phyloP scores from a whole-genome alignment of 2,329 filamentous ascomycete genomes.

The Colletotrichum lini region DNA sequence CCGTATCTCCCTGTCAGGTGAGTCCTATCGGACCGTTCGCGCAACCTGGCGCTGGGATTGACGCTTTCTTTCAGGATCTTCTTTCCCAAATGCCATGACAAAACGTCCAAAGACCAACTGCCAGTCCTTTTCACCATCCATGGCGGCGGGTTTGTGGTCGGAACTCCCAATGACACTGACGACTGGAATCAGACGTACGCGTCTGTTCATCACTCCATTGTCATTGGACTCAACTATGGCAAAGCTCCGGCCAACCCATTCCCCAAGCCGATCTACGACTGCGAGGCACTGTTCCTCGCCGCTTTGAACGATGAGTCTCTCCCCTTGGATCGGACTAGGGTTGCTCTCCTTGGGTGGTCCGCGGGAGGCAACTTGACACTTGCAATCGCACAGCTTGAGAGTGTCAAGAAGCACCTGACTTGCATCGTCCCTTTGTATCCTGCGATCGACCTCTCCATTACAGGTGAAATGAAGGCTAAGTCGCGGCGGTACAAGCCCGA shows the following conservation, averaged over 20 bases:
- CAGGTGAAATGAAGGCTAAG: constrained; percentile 45
- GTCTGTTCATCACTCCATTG: constrained; percentile 55
- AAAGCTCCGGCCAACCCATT: constrained; percentile 62
- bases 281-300: constrained; percentile 58
- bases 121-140: constrained; percentile 66
- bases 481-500: constrained; percentile 47
- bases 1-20: constrained; percentile 41
- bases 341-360: constrained; percentile 64
- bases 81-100: constrained; percentile 54
- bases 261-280: constrained; percentile 59
- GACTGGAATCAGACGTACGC: constrained; percentile 61
- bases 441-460: constrained; percentile 52
- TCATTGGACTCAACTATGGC: constrained; percentile 64
- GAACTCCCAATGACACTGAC: constrained; percentile 60
- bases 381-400: constrained; percentile 55
- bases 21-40: not conserved
- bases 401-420: constrained; percentile 48
- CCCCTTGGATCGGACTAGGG: constrained; percentile 58
- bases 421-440: constrained; percentile 61
- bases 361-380: constrained; percentile 66
- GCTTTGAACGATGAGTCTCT: constrained; percentile 60
- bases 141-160: constrained; percentile 64
- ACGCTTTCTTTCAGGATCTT: constrained; percentile 51
- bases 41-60: not conserved
- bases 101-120: constrained; percentile 47